Evolutionary conservation across 345 rosid species (phyloP), one percentile per base, ranked within the genome.

Genomic region (Melaleuca alternifolia): DNA sequence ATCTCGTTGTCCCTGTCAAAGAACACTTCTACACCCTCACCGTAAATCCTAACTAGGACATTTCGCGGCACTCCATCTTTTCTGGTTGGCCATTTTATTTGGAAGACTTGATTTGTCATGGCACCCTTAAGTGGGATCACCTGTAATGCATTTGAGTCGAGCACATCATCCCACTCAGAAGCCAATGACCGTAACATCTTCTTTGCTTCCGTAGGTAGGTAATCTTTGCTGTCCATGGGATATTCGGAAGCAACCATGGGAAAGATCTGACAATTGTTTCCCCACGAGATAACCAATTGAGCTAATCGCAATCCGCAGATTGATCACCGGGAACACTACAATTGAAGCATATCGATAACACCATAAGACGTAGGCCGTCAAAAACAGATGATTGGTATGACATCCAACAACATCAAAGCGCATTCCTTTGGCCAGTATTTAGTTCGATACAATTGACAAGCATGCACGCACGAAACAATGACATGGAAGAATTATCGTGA

Each of bases 21-120:
- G 89, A 96, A 97, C 16, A 93, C 91, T 23, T 93, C 99, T 65
- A 96, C 98, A 51, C 99, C 99, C 88, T 95, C 97, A 37, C 99
- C 98, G 46, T 97, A 97, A 83, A 97, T 94, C 91, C 99, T 92
- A 87, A 95, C 92, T 84, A 97, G 28, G 87, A 97, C 93, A 89
- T 94, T 91, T 23, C 87, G 87, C 0, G 94, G 91, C 61, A 87
- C 88, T 81, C 87, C 10, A 85, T 84, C 89, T 44, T 85, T 82
- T 87, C 85, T 59, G 84, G 93, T 91, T 1, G 98, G 96, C 99
- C 88, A 92, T 85, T 86, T 92, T 54, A 84, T 83, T 85, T 84
- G 92, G 89, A 84, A 97, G 26, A 96, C 97, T 92, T 94, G 92
- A 86, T 97, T 97, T 13, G 99, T 97, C 98, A 97, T 93, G 5